Evolutionary conservation across 2,329 filamentous ascomycete species (phyloP).

Genomic region (Byssoonygena ceratinophila): DNA sequence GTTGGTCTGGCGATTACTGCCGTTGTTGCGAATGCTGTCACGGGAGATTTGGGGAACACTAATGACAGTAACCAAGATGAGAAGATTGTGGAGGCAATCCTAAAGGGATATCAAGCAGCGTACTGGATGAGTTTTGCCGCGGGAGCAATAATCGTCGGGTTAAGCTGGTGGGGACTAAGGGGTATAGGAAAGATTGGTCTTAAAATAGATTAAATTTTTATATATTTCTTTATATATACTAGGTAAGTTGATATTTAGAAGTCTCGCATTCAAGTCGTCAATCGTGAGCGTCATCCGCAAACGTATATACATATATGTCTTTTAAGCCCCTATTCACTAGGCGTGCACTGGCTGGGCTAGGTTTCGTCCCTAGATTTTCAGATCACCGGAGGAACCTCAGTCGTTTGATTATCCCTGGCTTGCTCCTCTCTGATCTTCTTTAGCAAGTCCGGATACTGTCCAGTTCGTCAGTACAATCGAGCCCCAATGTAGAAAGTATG

Average conservation of each 20-base stretch:
- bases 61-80: neutral
- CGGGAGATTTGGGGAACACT: neutral
- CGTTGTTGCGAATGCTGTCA: constrained; percentile 30
- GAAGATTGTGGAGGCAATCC: constrained; percentile 18
- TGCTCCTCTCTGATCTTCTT: constrained; percentile 50
- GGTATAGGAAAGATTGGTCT: constrained; percentile 41
- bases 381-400: constrained; percentile 13
- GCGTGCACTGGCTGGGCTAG: constrained; percentile 6
- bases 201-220: constrained; percentile 25
- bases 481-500: neutral
- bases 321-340: neutral
- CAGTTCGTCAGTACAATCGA: neutral
- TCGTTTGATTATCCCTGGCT: constrained; percentile 24
- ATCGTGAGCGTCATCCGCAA: neutral
- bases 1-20: constrained; percentile 45
- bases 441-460: constrained; percentile 50
- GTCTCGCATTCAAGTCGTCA: neutral
- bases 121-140: constrained; percentile 17
- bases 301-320: neutral
- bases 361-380: neutral
- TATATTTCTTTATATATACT: neutral
- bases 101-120: constrained; percentile 15
- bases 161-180: constrained; percentile 16
- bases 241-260: neutral
- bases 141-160: constrained; percentile 10